Conservation (phyloP, 805 yeast genomes). For the Kodamaea leandrae region DNA sequence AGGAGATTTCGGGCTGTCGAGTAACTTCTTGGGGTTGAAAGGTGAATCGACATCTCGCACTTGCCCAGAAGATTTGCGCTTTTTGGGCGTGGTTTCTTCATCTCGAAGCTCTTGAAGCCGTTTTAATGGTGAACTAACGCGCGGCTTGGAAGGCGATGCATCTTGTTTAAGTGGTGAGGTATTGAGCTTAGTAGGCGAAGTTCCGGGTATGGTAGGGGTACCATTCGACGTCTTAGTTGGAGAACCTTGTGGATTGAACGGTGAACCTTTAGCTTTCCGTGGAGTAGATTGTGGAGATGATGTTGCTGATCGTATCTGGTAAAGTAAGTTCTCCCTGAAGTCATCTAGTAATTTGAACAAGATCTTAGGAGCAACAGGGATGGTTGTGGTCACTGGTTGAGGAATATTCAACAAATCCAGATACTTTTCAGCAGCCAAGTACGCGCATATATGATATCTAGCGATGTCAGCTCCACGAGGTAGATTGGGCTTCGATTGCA, state of each 20-base stretch:
- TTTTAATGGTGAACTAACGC: slow-evolving; percentile 37
- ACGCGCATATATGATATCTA: slow-evolving; percentile 66
- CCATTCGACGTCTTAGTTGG: slow-evolving; percentile 10
- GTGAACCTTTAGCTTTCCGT: slow-evolving; percentile 7
- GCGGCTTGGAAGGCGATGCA: slow-evolving; percentile 24
- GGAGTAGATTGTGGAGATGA: slow-evolving; percentile 21
- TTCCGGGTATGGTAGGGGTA: too few relatives aligned
- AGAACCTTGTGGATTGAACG: slow-evolving; percentile 12
- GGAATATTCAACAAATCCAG: slow-evolving; percentile 44
- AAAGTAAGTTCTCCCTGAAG: slow-evolving; percentile 41
- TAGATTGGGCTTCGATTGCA: slow-evolving; percentile 49
- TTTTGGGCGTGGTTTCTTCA: slow-evolving; percentile 13
- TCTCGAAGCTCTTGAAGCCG: slow-evolving; percentile 27
- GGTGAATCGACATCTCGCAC: slow-evolving; percentile 26
- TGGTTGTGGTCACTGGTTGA: slow-evolving; percentile 46
- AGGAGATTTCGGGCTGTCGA: slow-evolving; percentile 12
- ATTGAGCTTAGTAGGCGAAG: slow-evolving; percentile 11
- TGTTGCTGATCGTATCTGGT: slow-evolving; percentile 19
- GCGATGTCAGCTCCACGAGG: slow-evolving; percentile 60
- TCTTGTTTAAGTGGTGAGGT: slow-evolving; percentile 15
- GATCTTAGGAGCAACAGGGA: slow-evolving; percentile 56
- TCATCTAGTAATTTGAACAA: slow-evolving; percentile 43
- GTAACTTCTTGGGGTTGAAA: slow-evolving; percentile 21
- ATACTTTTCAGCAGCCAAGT: slow-evolving; percentile 53
- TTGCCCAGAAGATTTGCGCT: slow-evolving; percentile 6